phyloP scores from a whole-genome alignment of 805 yeast genomes.

The Geotrichum ghanense region DNA sequence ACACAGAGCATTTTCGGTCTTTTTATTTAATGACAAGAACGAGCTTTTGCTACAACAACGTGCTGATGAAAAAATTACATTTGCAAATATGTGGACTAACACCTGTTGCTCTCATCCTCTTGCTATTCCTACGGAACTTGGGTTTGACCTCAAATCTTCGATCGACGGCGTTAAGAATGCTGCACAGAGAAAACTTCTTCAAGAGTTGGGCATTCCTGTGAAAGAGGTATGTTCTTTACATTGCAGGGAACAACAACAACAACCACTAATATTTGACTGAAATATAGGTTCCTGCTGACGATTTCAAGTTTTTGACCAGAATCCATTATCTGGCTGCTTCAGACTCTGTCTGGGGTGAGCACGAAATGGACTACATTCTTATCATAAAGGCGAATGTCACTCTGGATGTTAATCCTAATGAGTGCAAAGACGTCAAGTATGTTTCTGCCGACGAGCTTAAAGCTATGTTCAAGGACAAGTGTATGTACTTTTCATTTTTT shows the following conservation, averaged over 20 bases:
- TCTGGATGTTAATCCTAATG: constrained; percentile 56
- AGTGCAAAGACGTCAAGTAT: constrained; percentile 70
- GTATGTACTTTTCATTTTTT: neutral
- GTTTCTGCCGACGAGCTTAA: constrained; percentile 59
- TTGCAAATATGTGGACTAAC: constrained; percentile 96
- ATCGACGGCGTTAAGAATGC: constrained; percentile 75
- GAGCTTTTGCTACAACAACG: constrained; percentile 85
- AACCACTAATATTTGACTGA: neutral
- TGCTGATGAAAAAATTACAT: constrained; percentile 92
- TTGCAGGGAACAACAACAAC: neutral
- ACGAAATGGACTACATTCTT: constrained; percentile 90
- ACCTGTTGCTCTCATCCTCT: constrained; percentile 98
- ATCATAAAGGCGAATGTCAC: constrained; percentile 50
- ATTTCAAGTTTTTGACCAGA: constrained; percentile 77
- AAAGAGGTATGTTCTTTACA: constrained; percentile 28
- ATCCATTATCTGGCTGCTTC: constrained; percentile 85
- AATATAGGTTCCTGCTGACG: constrained; percentile 36
- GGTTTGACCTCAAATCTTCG: constrained; percentile 47
- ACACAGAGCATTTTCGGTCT: constrained; percentile 96
- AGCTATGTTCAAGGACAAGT: constrained; percentile 59
- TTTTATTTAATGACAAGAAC: constrained; percentile 68
- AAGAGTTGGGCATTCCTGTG: constrained; percentile 76
- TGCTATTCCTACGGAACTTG: constrained; percentile 72
- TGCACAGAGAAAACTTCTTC: constrained; percentile 84
- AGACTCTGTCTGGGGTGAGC: constrained; percentile 89